Percentiles rank a stretch among this genome's conserved stretches.
phyloP scores from a whole-genome alignment of 345 rosid species.

The Bruguiera gymnorhiza region DNA sequence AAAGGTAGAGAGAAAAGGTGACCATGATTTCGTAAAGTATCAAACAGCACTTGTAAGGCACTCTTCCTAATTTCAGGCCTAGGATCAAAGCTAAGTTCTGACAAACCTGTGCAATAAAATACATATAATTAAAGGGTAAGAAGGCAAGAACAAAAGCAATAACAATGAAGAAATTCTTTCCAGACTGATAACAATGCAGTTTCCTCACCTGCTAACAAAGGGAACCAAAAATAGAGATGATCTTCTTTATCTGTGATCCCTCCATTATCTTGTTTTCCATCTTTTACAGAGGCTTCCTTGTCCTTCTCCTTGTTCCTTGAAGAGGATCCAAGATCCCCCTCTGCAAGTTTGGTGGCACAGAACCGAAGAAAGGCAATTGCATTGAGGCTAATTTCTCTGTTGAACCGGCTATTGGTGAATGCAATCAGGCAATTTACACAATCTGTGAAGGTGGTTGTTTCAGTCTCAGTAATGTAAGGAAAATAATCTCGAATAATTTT shows the following conservation, averaged over 20 bases:
- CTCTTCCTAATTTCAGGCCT: constrained; percentile 97
- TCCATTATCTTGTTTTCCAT: constrained; percentile 59
- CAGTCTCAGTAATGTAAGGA: constrained; percentile 96
- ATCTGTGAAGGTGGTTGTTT: constrained; percentile 97
- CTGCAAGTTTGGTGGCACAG: constrained; percentile 96
- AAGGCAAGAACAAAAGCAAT: neutral
- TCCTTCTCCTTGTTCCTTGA: constrained; percentile 65
- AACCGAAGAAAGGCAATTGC: constrained; percentile 89
- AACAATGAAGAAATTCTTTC: constrained; percentile 13
- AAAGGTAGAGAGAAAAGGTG: constrained; percentile 78
- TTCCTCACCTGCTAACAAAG: constrained; percentile 83
- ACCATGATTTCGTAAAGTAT: constrained; percentile 89
- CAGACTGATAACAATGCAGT: constrained; percentile 14
- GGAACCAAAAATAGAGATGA: constrained; percentile 95
- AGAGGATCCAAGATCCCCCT: constrained; percentile 78
- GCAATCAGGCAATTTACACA: constrained; percentile 97
- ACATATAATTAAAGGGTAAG: constrained; percentile 3
- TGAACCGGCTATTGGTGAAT: constrained; percentile 92
- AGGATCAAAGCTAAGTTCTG: constrained; percentile 98
- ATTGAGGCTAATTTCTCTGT: constrained; percentile 87
- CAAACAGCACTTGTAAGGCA: constrained; percentile 89
- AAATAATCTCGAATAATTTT: constrained; percentile 94
- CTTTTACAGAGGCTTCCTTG: constrained; percentile 54
- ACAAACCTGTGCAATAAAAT: constrained; percentile 59
- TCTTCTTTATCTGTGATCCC: constrained; percentile 59